Percentiles rank a stretch among this genome's conserved stretches.
phyloP scores from a whole-genome alignment of 495 filamentous ascomycete species.

The Pyrenula aspistea region DNA sequence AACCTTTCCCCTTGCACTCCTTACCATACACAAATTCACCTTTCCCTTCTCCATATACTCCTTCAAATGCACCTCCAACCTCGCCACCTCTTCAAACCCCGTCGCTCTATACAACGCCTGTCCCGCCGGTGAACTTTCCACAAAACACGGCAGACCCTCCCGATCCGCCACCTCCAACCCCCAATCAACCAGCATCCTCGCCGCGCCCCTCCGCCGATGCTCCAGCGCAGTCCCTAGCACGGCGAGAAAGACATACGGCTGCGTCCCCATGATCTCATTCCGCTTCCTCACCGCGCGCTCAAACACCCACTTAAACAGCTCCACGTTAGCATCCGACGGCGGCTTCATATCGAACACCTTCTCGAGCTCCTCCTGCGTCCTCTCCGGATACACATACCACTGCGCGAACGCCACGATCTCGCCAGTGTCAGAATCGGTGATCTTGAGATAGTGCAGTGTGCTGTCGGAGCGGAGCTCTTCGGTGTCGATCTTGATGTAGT shows the following conservation, averaged over 20 bases:
- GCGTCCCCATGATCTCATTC: neutral
- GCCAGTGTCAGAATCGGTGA: neutral
- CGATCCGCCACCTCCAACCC: constrained; percentile 31
- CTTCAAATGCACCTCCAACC: neutral
- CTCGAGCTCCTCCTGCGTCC: neutral
- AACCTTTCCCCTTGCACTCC: neutral
- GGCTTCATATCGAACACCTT: neutral
- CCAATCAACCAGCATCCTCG: constrained; percentile 35
- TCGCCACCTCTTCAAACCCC: constrained; percentile 4
- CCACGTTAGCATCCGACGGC: neutral
- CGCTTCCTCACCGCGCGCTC: neutral
- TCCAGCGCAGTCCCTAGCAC: constrained; percentile 36
- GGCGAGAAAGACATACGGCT: constrained; percentile 19
- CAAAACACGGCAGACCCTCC: constrained; percentile 8
- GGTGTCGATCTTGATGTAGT: neutral
- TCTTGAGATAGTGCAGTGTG: neutral
- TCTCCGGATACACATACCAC: neutral
- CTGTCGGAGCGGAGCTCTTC: neutral
- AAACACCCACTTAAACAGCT: neutral
- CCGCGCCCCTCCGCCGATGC: constrained; percentile 35
- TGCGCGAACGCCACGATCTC: neutral
- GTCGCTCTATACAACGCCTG: constrained; percentile 1
- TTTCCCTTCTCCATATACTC: neutral
- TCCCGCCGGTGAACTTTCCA: constrained; percentile 2
- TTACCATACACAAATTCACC: neutral